These are phyloP conservation scores for Petunia hybrid DNA, from an alignment of 305 asterid species.

Conservation along the genomic window DNA sequence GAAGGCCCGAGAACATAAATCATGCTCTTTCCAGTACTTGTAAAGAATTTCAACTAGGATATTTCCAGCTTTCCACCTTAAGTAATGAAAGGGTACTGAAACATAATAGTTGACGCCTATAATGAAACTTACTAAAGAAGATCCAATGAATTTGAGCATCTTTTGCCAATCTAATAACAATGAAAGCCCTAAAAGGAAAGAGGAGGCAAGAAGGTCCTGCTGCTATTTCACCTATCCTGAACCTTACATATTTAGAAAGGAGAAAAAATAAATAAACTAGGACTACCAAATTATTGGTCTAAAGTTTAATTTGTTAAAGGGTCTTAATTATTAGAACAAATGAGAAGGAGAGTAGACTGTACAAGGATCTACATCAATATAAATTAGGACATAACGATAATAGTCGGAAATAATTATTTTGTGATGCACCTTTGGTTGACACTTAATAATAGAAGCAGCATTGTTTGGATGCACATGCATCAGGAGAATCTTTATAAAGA, in stretches of 20 bases:
- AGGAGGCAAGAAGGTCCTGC: neutral
- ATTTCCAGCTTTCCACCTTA: neutral
- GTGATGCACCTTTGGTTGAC: neutral
- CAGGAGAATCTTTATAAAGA: neutral
- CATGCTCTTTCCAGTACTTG: neutral
- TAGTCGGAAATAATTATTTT: neutral
- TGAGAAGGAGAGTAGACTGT: neutral
- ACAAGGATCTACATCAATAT: neutral
- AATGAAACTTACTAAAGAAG: neutral
- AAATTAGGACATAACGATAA: neutral
- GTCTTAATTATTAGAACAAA: constrained; percentile 9
- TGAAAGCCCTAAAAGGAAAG: constrained; percentile 5
- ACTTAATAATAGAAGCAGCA: neutral
- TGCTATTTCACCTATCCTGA: constrained; percentile 23
- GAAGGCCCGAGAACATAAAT: neutral
- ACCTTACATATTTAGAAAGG: constrained; percentile 26
- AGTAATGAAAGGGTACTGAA: neutral
- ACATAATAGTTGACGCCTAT: neutral
- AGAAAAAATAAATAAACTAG: neutral
- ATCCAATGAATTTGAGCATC: constrained; percentile 13
- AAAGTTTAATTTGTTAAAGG: neutral
- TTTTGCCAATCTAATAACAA: neutral
- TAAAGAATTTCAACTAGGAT: neutral
- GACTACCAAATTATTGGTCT: constrained; percentile 16
- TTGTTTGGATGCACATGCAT: neutral